Conservation (phyloP, 129 eudicot genomes). For the Saposhnikovia divaricata region DNA sequence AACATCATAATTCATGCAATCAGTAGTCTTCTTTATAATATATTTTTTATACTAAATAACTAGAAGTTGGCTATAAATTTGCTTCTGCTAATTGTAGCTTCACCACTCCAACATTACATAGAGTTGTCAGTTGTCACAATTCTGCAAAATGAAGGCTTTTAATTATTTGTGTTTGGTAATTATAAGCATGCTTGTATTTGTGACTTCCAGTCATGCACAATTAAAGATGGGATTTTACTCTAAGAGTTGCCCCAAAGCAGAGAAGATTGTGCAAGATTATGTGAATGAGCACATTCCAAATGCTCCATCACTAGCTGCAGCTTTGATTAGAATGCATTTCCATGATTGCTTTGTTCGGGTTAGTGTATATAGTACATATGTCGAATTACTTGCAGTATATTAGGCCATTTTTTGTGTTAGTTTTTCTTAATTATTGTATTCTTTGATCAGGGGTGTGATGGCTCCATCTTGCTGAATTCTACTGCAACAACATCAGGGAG, state of each 20-base stretch:
- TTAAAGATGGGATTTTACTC: constrained; percentile 20
- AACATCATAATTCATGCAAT: background rate
- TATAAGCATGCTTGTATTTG: constrained; percentile 10
- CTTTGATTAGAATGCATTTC: constrained; percentile 42
- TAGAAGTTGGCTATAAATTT: constrained; percentile 7
- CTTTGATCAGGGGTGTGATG: constrained; percentile 79
- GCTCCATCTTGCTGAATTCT: constrained; percentile 54
- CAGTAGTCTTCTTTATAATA: background rate
- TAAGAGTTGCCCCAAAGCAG: constrained; percentile 32
- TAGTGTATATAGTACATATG: background rate
- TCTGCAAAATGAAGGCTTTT: background rate
- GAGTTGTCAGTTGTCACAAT: background rate
- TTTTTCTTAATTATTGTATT: background rate
- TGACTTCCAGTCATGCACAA: constrained; percentile 16
- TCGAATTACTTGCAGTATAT: background rate
- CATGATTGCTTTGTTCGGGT: constrained; percentile 54
- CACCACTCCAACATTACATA: background rate
- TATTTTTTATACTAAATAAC: background rate
- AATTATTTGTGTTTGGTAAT: background rate
- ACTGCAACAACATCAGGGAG: constrained; percentile 55
- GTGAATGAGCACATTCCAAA: constrained; percentile 27
- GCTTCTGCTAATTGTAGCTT: background rate
- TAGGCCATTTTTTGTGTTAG: background rate
- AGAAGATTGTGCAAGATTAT: constrained; percentile 26
- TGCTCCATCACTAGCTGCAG: constrained; percentile 37